Base-by-base conservation (phyloP, 164 flowering plant species). In the Buxus sempervirens region DNA sequence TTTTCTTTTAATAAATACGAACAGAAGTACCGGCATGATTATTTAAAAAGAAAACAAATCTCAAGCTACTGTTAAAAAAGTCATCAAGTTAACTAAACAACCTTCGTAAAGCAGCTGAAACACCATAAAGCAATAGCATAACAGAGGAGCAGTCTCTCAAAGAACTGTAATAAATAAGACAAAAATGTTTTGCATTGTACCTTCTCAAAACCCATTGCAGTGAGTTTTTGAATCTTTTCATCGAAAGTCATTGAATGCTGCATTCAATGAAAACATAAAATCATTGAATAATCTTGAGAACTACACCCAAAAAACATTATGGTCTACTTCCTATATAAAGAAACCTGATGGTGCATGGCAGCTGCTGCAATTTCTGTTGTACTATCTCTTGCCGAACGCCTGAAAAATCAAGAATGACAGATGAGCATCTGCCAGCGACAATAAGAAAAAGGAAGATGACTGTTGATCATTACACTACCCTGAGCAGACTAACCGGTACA, bases 151-250 rank as follows among this genome's bases (percentile, higher is more conserved):
- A 25, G 21, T 24, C 36, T 28, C 26, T 61, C 2, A 36, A 9
- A 15, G 3, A 54, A 19, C 58, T 42, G n/a, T 18, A 57, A 7
- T 9, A 24, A 15, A 22, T 27, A 9, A 56, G 54, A 48, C 21
- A 67, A 72, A 62, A 49, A 28, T 19, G 20, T 10, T 32, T 32
- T 51, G 55, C 25, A 28, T 26, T 16, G 19, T 81, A 95, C 99
- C 93, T 72, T 87, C 48, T 96, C 99, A 79, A 93, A 96, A 60
- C 99, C 99, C 97, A 96, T 96, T 26, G 95, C 80, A 6, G 88
- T 91, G 42, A 96, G 94, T 69, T 86, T 86, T 64, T 85, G 76
- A 49, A 90, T 74, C 67, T 88, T 84, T 71, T 84, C 94, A 38
- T 85, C 84, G 28, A 87, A 85, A 54, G 70, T 81, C 76, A 66